Base-by-base conservation (phyloP, 1,139 yeast species). In the Suhomyces ambrosiae region DNA sequence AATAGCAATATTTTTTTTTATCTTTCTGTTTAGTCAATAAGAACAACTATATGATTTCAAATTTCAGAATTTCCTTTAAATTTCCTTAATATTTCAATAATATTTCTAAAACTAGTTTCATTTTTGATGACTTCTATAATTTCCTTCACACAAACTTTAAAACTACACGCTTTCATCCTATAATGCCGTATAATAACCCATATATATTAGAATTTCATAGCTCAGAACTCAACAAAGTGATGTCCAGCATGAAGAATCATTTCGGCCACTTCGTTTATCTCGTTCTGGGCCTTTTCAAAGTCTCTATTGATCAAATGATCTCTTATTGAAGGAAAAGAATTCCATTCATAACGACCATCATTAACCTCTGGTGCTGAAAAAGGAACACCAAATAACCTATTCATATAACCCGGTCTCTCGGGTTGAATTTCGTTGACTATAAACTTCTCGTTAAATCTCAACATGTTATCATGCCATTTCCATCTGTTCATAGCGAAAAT, bases 401-500 rank as follows among this genome's bases (percentile, higher is more conserved):
- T 89, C 52, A 75, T 71, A 54, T 79, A 86, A 68, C 94, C 90
- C 14, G 78, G 69, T 32, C 96, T 70, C 5, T 63, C 56, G 4
- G 75, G 74, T 3, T 68, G 61, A 4, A 25, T 15, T 3, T 40
- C 34, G 8, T 32, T 32, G 13, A 32, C 27, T 13, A 68, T 62
- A 17, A 82, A 53, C 46, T 85, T 69, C 16, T 69, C 65, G 47
- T 82, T 86, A 40, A 87, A 70, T 12, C 65, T 61, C 12, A 78
- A 61, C 54, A 88, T 62, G 44, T 79, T 78, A 21, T 80, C 74
- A 61, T 90, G 90, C 88, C 95, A 85, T 44, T 77, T 78, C 83
- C 88, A 79, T 51, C 97, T 71, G 48, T 78, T 80, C 42, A 81
- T 74, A 0, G 90, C 76, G 40, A 85, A 65, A 32, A 84, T 59